phyloP scores from a whole-genome alignment of 768 basidiomycete species.

The Hygrophoropsis aurantiaca region DNA sequence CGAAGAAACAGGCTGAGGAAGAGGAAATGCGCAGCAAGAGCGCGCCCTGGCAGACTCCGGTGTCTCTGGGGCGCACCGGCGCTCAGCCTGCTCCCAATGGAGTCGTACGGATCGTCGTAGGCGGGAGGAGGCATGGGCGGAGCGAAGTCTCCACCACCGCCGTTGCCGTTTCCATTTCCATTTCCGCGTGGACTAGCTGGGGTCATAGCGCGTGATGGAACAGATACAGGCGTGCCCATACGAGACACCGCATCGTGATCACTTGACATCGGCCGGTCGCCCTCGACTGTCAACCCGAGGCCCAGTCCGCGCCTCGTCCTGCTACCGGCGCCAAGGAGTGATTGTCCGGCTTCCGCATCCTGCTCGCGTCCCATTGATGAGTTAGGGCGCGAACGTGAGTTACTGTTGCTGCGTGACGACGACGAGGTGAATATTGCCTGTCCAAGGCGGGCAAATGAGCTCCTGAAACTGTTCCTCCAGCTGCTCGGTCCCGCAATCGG shows the following conservation, averaged over 20 bases:
- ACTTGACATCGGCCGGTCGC: conserved; percentile 55
- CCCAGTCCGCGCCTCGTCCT: conserved; percentile 26
- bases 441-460: conserved; percentile 47
- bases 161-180: no score
- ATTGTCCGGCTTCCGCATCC: conserved; percentile 48
- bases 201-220: conserved; percentile 47
- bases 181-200: conserved; percentile 34
- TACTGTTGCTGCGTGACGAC: conserved; percentile 23
- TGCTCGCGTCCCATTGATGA: conserved; percentile 29
- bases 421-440: conserved; percentile 54
- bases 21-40: conserved; percentile 58
- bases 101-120: conserved; percentile 31
- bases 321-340: conserved; percentile 32
- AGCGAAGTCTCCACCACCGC: conserved; percentile 3
- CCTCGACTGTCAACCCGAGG: conserved; percentile 39
- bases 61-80: no score
- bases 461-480: conserved; percentile 40
- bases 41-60: conserved; percentile 46
- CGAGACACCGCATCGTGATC: conserved; percentile 60
- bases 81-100: conserved; percentile 21
- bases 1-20: conserved; percentile 42
- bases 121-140: conserved; percentile 29
- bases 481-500: conserved; percentile 27
- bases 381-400: conserved; percentile 21
- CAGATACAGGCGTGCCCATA: conserved; percentile 39